phyloP scores from a whole-genome alignment of 495 filamentous ascomycete species.

The Tuber microsphaerosporum region DNA sequence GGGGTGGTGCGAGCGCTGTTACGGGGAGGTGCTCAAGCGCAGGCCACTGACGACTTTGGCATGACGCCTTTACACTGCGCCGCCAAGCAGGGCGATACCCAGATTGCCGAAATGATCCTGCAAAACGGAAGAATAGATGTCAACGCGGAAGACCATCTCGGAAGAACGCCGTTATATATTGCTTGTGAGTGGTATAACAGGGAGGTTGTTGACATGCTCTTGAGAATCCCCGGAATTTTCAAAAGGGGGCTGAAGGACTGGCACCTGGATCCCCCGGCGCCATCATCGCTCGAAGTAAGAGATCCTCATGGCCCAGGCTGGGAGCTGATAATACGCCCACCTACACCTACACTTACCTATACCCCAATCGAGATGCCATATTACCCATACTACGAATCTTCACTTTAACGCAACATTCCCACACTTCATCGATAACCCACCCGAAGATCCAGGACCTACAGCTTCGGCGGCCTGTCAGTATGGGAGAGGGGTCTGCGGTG shows the following conservation, averaged over 20 bases:
- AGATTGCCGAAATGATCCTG: not conserved
- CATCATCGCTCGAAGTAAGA: not conserved
- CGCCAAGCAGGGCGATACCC: conserved; percentile 1
- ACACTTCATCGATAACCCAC: not conserved
- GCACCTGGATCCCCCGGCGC: not conserved
- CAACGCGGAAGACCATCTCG: not conserved
- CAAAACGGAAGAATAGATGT: not conserved
- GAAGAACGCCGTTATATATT: conserved; percentile 12
- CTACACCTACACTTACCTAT: too few species aligned
- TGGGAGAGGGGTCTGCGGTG: not conserved
- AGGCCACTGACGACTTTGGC: not conserved
- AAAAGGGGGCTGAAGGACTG: conserved; percentile 1
- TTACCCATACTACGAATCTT: not conserved
- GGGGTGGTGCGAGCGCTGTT: not conserved
- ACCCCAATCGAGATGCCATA: too few species aligned
- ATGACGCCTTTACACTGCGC: conserved; percentile 2
- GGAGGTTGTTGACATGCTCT: not conserved
- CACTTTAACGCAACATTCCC: not conserved
- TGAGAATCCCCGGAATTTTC: not conserved
- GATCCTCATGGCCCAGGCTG: not conserved
- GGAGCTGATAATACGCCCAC: not conserved
- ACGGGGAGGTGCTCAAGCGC: not conserved
- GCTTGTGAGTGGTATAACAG: not conserved
- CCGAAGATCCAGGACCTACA: not conserved
- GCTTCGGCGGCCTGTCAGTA: not conserved